A percentile compares a stretch with the other conserved stretches of the same genome.
phyloP scores from a whole-genome alignment of 2,329 filamentous ascomycete genomes.

The Myriosclerotinia curreyana region DNA sequence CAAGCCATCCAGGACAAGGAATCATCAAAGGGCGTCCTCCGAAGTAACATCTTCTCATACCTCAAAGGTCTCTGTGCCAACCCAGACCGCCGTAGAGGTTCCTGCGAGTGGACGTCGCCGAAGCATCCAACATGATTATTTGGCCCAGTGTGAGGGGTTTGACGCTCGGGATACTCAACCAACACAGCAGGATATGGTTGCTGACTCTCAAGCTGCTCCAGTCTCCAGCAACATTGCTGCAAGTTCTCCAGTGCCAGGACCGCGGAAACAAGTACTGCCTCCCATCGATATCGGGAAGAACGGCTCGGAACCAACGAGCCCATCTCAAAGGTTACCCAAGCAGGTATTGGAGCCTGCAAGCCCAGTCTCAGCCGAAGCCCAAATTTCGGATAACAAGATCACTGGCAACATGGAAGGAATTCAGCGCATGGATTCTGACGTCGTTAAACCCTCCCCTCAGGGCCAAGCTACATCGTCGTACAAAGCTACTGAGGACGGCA shows the following conservation, averaged over 20 bases:
- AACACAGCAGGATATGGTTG: conserved; percentile 31
- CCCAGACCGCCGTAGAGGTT: conserved; percentile 26
- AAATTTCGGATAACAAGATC: neutral
- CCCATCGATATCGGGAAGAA: neutral
- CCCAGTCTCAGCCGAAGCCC: no score
- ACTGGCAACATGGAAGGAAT: neutral
- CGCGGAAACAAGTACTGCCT: no score
- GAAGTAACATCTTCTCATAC: neutral
- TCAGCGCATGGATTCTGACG: neutral
- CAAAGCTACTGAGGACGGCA: conserved; percentile 25
- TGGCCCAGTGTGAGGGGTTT: conserved; percentile 32
- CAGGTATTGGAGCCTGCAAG: neutral
- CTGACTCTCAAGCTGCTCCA: conserved; percentile 32
- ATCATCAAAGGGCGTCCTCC: neutral
- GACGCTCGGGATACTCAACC: conserved; percentile 34
- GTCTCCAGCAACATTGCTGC: conserved; percentile 1
- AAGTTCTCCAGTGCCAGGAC: conserved; percentile 11
- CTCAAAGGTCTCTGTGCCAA: neutral
- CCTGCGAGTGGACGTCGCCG: conserved; percentile 33
- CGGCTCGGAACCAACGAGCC: neutral
- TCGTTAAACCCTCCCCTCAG: neutral
- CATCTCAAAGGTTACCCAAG: conserved; percentile 2
- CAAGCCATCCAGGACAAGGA: neutral
- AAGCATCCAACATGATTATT: conserved; percentile 33
- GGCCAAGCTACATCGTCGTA: conserved; percentile 26